Percentiles rank a stretch among this genome's conserved stretches.
Evolutionary conservation across 306 rosid species (phyloP).

Genomic region (Echinosophora koreensis): DNA sequence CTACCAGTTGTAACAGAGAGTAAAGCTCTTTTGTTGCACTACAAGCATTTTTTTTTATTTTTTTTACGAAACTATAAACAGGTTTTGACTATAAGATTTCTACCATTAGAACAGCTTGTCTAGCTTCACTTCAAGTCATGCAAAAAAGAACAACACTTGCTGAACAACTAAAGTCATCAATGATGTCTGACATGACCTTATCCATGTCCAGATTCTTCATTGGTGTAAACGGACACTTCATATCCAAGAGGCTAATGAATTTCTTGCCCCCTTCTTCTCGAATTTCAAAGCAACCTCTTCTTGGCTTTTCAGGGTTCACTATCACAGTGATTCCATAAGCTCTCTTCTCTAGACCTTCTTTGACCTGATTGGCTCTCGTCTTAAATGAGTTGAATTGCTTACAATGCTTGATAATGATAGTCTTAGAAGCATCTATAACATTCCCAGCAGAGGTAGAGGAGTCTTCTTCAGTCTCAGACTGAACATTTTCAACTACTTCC

Average conservation of each 20-base stretch:
- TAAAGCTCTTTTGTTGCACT: too few species aligned
- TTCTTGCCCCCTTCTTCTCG: conserved; percentile 67
- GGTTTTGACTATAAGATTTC: conserved; percentile 3
- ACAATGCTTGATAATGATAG: conserved; percentile 55
- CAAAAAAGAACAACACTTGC: conserved; percentile 3
- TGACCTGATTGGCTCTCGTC: conserved; percentile 70
- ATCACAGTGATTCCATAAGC: conserved; percentile 60
- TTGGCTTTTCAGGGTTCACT: conserved; percentile 86
- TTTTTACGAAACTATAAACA: neutral
- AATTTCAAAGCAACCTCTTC: conserved; percentile 96
- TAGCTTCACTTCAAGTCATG: conserved; percentile 1
- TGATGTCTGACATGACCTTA: conserved; percentile 60
- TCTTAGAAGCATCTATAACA: neutral
- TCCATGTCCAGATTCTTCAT: conserved; percentile 81
- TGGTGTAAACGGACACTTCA: conserved; percentile 80
- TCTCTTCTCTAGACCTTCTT: conserved; percentile 63
- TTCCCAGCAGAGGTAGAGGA: neutral
- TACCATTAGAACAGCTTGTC: neutral
- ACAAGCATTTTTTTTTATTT: too few species aligned
- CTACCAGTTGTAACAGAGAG: too few species aligned
- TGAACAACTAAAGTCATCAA: conserved; percentile 39
- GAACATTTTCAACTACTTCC: neutral
- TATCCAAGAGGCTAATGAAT: conserved; percentile 77
- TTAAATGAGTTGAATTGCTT: conserved; percentile 76
- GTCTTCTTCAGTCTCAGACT: neutral